Conservation (phyloP, 108 stramenopile species). For the Fragilaria crotonensis region DNA sequence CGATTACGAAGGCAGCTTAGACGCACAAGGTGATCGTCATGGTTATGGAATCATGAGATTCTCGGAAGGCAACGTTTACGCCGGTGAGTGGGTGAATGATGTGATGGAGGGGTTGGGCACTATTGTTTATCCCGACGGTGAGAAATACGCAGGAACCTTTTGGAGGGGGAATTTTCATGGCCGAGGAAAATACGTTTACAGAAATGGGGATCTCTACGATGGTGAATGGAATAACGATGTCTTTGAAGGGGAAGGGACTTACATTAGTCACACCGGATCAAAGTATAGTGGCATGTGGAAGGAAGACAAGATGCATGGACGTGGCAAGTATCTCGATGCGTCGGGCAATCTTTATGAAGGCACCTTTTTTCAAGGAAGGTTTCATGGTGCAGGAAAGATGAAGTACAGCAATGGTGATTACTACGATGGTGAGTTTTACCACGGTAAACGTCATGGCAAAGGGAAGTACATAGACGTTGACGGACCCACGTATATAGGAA, state of each 20-base stretch:
- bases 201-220: slow-evolving; percentile 3
- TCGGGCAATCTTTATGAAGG: slow-evolving; percentile 14
- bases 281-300: slow-evolving; percentile 1
- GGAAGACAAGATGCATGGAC: slow-evolving; percentile 2
- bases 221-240: neutral
- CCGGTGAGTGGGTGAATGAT: neutral
- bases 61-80: neutral
- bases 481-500: slow-evolving; percentile 12
- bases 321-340: slow-evolving; percentile 2
- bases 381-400: slow-evolving; percentile 16
- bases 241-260: slow-evolving; percentile 1
- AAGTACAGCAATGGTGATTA: slow-evolving; percentile 23
- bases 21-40: neutral
- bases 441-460: slow-evolving; percentile 24
- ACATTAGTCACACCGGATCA: neutral
- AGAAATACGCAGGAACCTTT: slow-evolving; percentile 1
- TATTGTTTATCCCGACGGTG: slow-evolving; percentile 3
- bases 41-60: neutral
- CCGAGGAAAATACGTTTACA: neutral
- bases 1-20: neutral
- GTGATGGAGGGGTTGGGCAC: neutral
- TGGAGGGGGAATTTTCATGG: slow-evolving; percentile 4
- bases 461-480: slow-evolving; percentile 16
- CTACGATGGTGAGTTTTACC: slow-evolving; percentile 32
- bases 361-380: slow-evolving; percentile 13